These are phyloP conservation scores for Marchantia paleacea DNA, from an alignment of 225 moss, liverwort and hornwort genomes.

Conservation along the genomic window DNA sequence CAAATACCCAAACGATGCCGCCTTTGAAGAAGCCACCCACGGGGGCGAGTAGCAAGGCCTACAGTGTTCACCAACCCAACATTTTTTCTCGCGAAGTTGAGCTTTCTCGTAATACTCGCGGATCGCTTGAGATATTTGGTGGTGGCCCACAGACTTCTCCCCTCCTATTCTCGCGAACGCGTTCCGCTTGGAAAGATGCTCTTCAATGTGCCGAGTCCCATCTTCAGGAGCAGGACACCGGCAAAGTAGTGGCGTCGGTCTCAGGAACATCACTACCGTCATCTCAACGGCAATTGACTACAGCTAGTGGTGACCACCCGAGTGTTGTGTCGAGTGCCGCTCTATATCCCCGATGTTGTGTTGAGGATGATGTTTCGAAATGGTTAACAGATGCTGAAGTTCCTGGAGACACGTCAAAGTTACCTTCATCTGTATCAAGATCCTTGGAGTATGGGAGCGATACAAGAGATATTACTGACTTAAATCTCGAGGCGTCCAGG, in stretches of 20 bases:
- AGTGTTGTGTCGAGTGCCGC: neutral
- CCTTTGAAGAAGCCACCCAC: neutral
- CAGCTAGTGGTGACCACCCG: too few species aligned
- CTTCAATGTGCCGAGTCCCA: neutral
- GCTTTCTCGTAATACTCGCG: slow-evolving; percentile 40
- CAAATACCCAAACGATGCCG: neutral
- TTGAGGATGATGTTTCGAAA: slow-evolving; percentile 5
- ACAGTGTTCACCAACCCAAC: neutral
- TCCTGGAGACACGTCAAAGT: neutral
- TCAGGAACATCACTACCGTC: neutral
- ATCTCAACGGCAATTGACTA: neutral
- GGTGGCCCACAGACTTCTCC: slow-evolving; percentile 31
- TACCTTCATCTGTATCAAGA: neutral
- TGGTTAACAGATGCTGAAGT: neutral
- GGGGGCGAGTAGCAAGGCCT: neutral
- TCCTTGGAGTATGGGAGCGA: neutral
- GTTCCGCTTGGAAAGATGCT: slow-evolving; percentile 37
- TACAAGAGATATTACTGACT: neutral
- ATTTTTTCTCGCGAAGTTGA: neutral
- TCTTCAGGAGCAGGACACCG: neutral
- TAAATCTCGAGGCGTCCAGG: neutral
- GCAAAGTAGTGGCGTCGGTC: neutral
- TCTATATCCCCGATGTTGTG: neutral
- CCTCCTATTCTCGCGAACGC: slow-evolving; percentile 34
- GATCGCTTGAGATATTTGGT: slow-evolving; percentile 59